Base-by-base conservation (phyloP, 2,329 filamentous ascomycete species). In the Fusarium euwallaceae region DNA sequence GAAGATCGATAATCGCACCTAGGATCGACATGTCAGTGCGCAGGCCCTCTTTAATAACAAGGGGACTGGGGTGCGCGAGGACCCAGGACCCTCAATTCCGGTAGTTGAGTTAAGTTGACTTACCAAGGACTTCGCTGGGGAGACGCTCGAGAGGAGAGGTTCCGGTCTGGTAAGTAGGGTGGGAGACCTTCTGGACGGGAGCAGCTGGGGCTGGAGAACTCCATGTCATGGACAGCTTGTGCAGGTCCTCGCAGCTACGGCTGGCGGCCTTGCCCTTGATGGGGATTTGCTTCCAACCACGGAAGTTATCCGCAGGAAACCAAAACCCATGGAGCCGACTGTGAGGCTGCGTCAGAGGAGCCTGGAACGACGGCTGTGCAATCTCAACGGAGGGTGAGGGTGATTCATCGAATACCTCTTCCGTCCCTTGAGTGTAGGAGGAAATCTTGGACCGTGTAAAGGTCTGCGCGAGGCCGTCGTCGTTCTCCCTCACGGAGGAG, bases 1-100 rank as follows among this genome's bases (percentile, higher is more conserved):
- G 87, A 61, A 93, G 87, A 72, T 93, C 92, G 79, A 96, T 93
- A 72, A 96, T 94, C 79, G 90, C 85, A 78, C 91, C 93, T 94
- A 45, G 36, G 55, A 71, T 74, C 64, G 66, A 41, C 67, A 64
- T 64, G 78, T 79, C 68, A 79, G 78, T 70, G 64, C 65, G 66
- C 51, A 48, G 64, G 65, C 56, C 45, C 41, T 60, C 41, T 56
- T 62, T 17, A 53, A 64, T 12, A 53, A 67, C 70, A 71, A 71
- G 71, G 74, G 61, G 41, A 56, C 70, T 51, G 36, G 64, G 61
- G 48, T 70, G 32, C 51, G 43, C 24, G 55, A 75, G 55, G 70
- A 61, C 58, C 62, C 39, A 61, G 45, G 59, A 62, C 41, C 53
- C 62, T 43, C 41, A 55, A 62, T 62, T 61, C 39, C 12, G 55